Base-by-base conservation (phyloP, 208 protist species). In the Trypanosoma cruzi region DNA sequence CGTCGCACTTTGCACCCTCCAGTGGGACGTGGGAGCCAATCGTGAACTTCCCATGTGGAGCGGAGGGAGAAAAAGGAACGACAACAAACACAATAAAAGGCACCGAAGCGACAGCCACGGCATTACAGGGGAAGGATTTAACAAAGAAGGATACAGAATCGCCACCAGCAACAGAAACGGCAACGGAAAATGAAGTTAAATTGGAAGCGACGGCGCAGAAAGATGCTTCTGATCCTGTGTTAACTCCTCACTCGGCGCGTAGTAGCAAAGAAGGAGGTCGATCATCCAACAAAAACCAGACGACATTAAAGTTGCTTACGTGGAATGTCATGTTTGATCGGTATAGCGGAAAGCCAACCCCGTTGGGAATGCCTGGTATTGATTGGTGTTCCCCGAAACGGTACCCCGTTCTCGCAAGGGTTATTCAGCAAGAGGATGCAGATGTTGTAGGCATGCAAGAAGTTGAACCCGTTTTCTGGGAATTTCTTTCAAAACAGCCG, bases 261-360 rank as follows among this genome's bases (percentile, higher is more conserved):
- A 32, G n/a, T 7, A 34, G 2, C 14, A 58, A 57, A 7, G 36
- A 22, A 28, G 37, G 11, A n/a, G 16, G 20, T 40, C 37, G 22
- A 61, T 10, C 36, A 20, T 4, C 48, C 60, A 44, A 67, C 22
- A 14, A 46, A 55, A 52, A 22, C 1, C 61, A 49, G 49, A n/a
- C 58, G 8, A 76, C 64, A 48, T 67, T 97, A 46, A 83, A 80
- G 61, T 57, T 95, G 60, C 75, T 97, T 29, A 92, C 92, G 64
- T 97, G 89, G 88, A 97, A 97, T 71, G 92, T 97, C 29, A 92
- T 95, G 88, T 97, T 97, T 71, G 89, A 97, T 66, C 81, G 92
- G 8, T 97, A 94, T 85, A 94, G 84, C 68, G 79, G 79, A 11
- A 86, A 97, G 69, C 89, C 89, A 16, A 97, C 92, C 3, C 92